Evolutionary conservation across 441 rosid species (phyloP), one percentile per base, ranked within the genome.

Genomic region (Pelargonium cotyledonis): DNA sequence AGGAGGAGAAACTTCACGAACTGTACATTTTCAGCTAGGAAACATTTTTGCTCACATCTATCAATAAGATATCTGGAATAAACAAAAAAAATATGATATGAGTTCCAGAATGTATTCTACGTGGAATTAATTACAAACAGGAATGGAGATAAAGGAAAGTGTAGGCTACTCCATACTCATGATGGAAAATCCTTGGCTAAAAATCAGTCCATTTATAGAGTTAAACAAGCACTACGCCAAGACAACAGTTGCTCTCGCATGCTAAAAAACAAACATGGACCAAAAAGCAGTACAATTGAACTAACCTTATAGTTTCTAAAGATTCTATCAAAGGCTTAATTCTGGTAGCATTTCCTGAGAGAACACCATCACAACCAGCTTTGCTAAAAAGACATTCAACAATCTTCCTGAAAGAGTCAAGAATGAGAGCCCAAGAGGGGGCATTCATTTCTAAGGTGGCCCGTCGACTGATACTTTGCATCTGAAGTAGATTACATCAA

Each of bases 1-100:
- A 70, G 82, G 66, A 88, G 82, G 74, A 94, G 86, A 80, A 94
- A 88, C 68, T 85, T 87, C 68, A 84, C 86, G 15, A 89, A 71
- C 71, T 84, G 84, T 67, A 77, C 71, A 67, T 83, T 75, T 70
- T 91, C 92, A 5, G 81, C 72, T 10, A 70, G 57, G 12, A 85
- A 79, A 77, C 70, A 75, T 73, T 80, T 84, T 26, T 77, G 74
- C 61, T 80, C 81, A 78, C 73, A 74, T 1, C 70, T 65, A 71
- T 72, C 60, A 63, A 81, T 76, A 72, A 88, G 70, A 68, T 77
- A 76, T 77, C 95, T 93, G 85, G 68, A 68, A 65, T 40, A 70
- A 18, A 16, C 23, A 21, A 19, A 62, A 57, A 57, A 18, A 47
- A 26, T n/a, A 57, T 53, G 29, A 55, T 18, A 18, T 55, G 26